Base-by-base conservation (phyloP, 2,329 filamentous ascomycete genomes). In the Colletotrichum cordylinicola region DNA sequence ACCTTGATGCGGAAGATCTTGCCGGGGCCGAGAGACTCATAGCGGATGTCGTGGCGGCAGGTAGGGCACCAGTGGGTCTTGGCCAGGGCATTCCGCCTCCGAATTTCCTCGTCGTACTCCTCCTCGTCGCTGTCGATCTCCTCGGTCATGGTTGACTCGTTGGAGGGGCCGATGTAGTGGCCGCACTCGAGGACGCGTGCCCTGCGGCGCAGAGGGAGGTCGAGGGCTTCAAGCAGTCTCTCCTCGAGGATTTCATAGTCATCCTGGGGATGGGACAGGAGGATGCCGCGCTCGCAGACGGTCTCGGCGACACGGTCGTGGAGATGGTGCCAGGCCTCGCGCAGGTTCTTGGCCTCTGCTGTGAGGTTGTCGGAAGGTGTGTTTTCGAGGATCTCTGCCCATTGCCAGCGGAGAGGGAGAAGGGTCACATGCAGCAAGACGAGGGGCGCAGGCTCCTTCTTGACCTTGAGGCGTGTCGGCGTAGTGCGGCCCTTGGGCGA, bases 1-100 rank as follows among this genome's bases (percentile, higher is more conserved):
- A 98, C 93, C 82, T 96, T 97, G 83, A 98, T 90, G 35, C 93
- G 91, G 88, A 95, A 97, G 65, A 92, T 88, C 79, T 90, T 91
- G 72, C 87, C 85, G 6, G 85, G 81, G 2, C 89, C 90, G 5
- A 90, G 88, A 55, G 87, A 85, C 78, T 91, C 90, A 78, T 86
- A 90, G 55, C 84, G 85, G 76, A 91, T 92, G 67, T 91, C 90
- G 39, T 85, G 85, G n/a, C 84, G 85, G 80, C 91, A 92, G 0
- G 88, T 90, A 27, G 79, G 83, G 80, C 91, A 92, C 91, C 91
- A 92, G 78, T 91, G 90, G 1, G 83, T 86, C 78, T 85, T 85
- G 12, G 83, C 77, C 3, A 77, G 72, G 18, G 67, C 29, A 24
- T 72, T 73, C 21, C 68, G 60, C 52, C 58, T n/a, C 39, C 55